A percentile compares a stretch with the other conserved stretches of the same genome.
phyloP scores from a whole-genome alignment of 768 basidiomycete genomes.

The Botryobasidium botryosum region DNA sequence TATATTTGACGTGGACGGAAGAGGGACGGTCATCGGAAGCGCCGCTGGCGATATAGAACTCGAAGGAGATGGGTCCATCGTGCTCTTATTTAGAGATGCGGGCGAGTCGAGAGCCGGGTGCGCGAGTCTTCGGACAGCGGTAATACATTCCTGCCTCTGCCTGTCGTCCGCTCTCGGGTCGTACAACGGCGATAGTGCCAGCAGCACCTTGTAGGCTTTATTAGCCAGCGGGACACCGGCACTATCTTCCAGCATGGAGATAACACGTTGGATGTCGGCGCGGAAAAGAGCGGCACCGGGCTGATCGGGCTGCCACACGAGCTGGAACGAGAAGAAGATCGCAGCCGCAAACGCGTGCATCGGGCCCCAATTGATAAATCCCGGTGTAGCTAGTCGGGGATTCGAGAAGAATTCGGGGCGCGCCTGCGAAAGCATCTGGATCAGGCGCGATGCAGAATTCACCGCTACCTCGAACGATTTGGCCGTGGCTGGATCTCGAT shows the following conservation, averaged over 20 bases:
- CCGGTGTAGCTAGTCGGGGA: conserved; percentile 51
- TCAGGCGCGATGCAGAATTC: conserved; percentile 57
- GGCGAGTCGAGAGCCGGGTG: not conserved
- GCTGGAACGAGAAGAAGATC: conserved; percentile 85
- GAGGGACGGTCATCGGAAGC: too few relatives aligned
- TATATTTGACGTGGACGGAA: too few relatives aligned
- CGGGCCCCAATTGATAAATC: conserved; percentile 71
- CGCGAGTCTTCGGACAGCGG: not conserved
- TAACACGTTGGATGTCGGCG: conserved; percentile 46
- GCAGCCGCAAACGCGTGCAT: conserved; percentile 79
- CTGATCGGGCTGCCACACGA: conserved; percentile 64
- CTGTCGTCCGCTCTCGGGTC: not conserved
- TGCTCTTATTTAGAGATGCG: too few relatives aligned
- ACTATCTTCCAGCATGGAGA: not conserved
- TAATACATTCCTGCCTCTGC: not conserved
- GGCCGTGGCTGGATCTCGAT: too few relatives aligned
- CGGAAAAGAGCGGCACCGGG: conserved; percentile 64
- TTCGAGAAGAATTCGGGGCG: conserved; percentile 60
- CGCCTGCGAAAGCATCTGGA: conserved; percentile 59
- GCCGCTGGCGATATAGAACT: too few relatives aligned
- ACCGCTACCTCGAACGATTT: conserved; percentile 47
- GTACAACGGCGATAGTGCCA: not conserved
- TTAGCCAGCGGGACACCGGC: not conserved
- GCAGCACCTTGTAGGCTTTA: not conserved
- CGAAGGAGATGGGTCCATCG: too few relatives aligned